Evolutionary conservation across 148 eudicot species (phyloP).

Genomic region (Fagopyrum tataricum): DNA sequence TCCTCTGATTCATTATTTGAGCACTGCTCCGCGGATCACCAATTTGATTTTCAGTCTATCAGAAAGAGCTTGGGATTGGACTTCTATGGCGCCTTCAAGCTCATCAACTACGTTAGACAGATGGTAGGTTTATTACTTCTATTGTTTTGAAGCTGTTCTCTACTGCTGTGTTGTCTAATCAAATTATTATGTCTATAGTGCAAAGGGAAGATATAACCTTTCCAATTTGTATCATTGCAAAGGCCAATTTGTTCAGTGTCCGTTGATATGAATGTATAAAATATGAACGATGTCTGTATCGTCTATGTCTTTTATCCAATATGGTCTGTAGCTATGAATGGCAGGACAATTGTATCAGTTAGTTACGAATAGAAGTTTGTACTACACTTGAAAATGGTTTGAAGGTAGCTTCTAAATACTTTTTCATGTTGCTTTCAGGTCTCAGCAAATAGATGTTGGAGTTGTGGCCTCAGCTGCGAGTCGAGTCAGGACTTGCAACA

Average conservation of each 20-base stretch:
- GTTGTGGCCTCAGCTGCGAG: slow-evolving; percentile 36
- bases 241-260: not conserved
- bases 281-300: not conserved
- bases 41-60: slow-evolving; percentile 44
- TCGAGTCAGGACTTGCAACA: slow-evolving; percentile 42
- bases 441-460: slow-evolving; percentile 66
- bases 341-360: too few species aligned
- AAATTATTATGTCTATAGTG: not conserved
- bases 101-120: slow-evolving; percentile 66
- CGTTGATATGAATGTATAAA: too few species aligned
- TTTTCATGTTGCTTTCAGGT: slow-evolving; percentile 34
- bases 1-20: slow-evolving; percentile 38
- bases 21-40: slow-evolving; percentile 48
- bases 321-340: too few species aligned
- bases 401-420: not conserved
- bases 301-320: too few species aligned
- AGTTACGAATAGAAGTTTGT: too few species aligned
- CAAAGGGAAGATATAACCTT: too few species aligned
- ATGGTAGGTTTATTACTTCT: slow-evolving; percentile 16
- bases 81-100: slow-evolving; percentile 75
- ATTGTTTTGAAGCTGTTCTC: not conserved
- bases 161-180: not conserved
- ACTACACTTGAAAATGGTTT: not conserved
- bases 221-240: not conserved
- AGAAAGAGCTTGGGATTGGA: slow-evolving; percentile 46